Evolutionary conservation across 1,139 yeast genomes (phyloP).

Genomic region (Arxiozyma bovina): DNA sequence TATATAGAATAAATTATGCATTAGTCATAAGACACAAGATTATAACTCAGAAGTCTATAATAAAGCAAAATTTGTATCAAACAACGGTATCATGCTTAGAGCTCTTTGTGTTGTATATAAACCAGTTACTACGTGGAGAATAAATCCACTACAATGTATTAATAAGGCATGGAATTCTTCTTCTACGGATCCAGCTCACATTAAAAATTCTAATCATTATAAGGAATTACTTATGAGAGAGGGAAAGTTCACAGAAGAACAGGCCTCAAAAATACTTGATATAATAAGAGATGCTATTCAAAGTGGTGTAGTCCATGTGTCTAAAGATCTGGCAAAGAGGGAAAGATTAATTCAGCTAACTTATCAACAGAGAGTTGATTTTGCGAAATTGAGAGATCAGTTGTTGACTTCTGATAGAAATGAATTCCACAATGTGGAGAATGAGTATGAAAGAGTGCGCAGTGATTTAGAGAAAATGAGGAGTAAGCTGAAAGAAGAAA

Average conservation of each 20-base stretch:
- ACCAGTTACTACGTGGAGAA: neutral
- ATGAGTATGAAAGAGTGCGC: conserved; percentile 78
- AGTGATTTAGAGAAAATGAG: conserved; percentile 82
- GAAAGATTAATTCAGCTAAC: conserved; percentile 77
- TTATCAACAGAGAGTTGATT: conserved; percentile 92
- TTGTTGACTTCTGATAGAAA: conserved; percentile 79
- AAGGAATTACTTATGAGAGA: conserved; percentile 37
- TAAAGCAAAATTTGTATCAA: neutral
- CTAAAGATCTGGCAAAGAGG: conserved; percentile 69
- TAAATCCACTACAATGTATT: neutral
- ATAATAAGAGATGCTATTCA: conserved; percentile 70
- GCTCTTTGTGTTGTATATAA: neutral
- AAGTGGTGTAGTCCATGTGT: conserved; percentile 70
- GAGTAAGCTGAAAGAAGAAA: conserved; percentile 80
- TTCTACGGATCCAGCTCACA: conserved; percentile 16
- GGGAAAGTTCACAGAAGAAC: conserved; percentile 66
- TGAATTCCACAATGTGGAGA: conserved; percentile 71
- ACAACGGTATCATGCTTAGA: neutral
- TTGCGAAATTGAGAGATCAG: conserved; percentile 88
- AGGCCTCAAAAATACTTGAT: conserved; percentile 72
- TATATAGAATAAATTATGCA: neutral
- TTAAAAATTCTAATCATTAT: conserved; percentile 24
- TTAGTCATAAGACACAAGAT: too few species aligned
- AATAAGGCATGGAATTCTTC: neutral
- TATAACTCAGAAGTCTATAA: neutral